phyloP scores from a whole-genome alignment of 2,329 filamentous ascomycete species.

The Claviceps humidiphila region DNA sequence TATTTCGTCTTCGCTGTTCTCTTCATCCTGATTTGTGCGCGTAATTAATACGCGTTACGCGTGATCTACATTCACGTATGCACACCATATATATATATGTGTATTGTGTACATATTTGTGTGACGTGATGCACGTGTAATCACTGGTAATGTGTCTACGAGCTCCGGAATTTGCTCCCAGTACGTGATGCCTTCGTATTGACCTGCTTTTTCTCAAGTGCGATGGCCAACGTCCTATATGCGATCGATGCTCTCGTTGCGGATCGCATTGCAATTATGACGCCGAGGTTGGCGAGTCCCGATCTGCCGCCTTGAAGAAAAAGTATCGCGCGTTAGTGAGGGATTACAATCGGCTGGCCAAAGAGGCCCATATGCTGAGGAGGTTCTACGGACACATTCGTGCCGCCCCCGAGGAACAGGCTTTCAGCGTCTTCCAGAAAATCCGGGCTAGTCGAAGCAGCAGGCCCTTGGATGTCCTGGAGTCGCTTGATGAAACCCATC shows the following conservation, averaged over 20 bases:
- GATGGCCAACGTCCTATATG: constrained; percentile 4
- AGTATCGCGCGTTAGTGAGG: not conserved
- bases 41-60: no score
- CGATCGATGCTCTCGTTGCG: constrained; percentile 3
- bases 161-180: not conserved
- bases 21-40: not conserved
- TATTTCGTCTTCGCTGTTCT: not conserved
- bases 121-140: no score
- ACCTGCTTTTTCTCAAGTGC: constrained; percentile 1
- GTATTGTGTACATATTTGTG: no score
- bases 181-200: not conserved
- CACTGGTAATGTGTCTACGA: no score
- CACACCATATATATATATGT: no score
- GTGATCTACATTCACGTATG: no score
- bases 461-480: constrained; percentile 3
- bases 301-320: constrained; percentile 4
- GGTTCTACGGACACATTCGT: constrained; percentile 3
- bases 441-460: not conserved
- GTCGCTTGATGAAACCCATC: not conserved
- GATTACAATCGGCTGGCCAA: not conserved
- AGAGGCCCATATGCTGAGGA: not conserved
- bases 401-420: constrained; percentile 3
- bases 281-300: constrained; percentile 6
- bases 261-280: constrained; percentile 3
- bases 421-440: constrained; percentile 1